Evolutionary conservation across 164 flowering plant genomes (phyloP).

Genomic region (Liriodendron chinense): DNA sequence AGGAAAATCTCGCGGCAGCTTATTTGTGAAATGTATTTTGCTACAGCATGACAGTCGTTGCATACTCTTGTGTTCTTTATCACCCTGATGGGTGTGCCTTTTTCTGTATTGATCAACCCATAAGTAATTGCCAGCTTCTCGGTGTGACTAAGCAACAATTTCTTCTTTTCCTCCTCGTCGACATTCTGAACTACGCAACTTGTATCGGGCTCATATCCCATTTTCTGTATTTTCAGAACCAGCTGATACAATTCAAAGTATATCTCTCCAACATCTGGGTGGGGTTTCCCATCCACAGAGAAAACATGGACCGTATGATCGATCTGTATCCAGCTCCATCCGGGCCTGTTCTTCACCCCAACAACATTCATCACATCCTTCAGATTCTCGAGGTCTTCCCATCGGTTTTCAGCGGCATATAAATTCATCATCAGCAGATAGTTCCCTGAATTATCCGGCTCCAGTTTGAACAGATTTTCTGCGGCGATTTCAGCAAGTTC

Average conservation of each 20-base stretch:
- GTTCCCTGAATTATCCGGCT: conserved; percentile 58
- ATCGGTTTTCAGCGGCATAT: conserved; percentile 38
- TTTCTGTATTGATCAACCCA: conserved; percentile 44
- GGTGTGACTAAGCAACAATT: conserved; percentile 45
- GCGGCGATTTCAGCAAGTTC: conserved; percentile 56
- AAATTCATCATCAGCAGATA: conserved; percentile 51
- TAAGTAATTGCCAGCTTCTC: conserved; percentile 69
- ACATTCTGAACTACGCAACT: conserved; percentile 46
- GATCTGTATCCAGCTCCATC: conserved; percentile 63
- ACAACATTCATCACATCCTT: conserved; percentile 32
- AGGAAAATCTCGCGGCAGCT: conserved; percentile 43
- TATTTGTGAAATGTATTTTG: conserved; percentile 50
- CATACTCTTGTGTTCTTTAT: conserved; percentile 57
- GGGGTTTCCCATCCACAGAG: conserved; percentile 35
- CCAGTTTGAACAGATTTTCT: conserved; percentile 41
- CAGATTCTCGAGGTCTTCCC: conserved; percentile 49
- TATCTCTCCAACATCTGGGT: conserved; percentile 54
- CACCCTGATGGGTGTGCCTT: conserved; percentile 40
- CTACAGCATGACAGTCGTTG: conserved; percentile 58
- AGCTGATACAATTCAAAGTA: conserved; percentile 54
- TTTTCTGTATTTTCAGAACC: conserved; percentile 46
- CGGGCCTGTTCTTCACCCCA: conserved; percentile 31
- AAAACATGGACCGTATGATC: conserved; percentile 42
- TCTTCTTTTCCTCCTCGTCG: conserved; percentile 48
- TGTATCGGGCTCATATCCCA: conserved; percentile 55